Evolutionary conservation across 1,284 basidiomycete genomes (phyloP).

Genomic region (Ustilago trichophora): DNA sequence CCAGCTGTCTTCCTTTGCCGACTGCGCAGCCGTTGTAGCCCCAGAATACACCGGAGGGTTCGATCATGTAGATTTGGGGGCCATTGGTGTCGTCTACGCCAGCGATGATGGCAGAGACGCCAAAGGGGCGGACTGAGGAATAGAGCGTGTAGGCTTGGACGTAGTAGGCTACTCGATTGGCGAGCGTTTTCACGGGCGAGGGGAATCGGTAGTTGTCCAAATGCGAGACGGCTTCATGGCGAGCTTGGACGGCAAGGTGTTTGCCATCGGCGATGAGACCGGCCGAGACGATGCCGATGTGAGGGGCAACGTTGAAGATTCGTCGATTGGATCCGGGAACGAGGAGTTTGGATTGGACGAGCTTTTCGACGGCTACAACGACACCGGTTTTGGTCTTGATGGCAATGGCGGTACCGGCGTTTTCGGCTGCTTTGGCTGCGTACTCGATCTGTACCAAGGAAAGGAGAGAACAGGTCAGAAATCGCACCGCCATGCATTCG

Average conservation of each 20-base stretch:
- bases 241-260: constrained; percentile 83
- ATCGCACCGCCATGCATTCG: no score
- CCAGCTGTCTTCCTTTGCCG: constrained; percentile 94
- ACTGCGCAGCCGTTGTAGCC: constrained; percentile 74
- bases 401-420: constrained; percentile 81
- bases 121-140: constrained; percentile 96
- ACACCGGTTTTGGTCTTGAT: constrained; percentile 92
- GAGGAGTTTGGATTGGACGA: constrained; percentile 95
- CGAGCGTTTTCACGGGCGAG: constrained; percentile 82
- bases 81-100: constrained; percentile 79
- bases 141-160: constrained; percentile 97
- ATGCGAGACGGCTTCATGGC: constrained; percentile 83
- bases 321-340: constrained; percentile 91
- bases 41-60: constrained; percentile 93
- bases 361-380: constrained; percentile 90
- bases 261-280: constrained; percentile 94
- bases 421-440: constrained; percentile 97
- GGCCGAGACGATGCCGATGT: constrained; percentile 83
- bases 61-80: constrained; percentile 87
- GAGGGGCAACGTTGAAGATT: constrained; percentile 92
- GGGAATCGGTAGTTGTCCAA: constrained; percentile 80
- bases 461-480: no score
- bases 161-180: constrained; percentile 85
- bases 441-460: constrained; percentile 99
- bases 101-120: constrained; percentile 91